phyloP scores from a whole-genome alignment of 176 grass and related monocot genomes.

The Aegilops longissima region DNA sequence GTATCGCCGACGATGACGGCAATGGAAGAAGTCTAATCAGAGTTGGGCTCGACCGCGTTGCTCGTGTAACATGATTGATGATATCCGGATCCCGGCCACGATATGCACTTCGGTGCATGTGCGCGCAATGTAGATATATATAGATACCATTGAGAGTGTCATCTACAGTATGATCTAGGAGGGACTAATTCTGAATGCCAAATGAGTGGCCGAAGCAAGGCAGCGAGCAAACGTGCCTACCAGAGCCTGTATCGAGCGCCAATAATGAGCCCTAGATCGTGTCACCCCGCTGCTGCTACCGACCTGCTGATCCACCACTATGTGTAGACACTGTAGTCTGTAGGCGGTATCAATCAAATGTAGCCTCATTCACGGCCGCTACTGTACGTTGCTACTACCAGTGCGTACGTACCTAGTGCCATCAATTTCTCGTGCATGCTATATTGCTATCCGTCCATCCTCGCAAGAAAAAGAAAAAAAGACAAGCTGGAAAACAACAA shows the following conservation, averaged over 20 bases:
- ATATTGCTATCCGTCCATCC: neutral
- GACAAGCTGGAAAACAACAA: no score
- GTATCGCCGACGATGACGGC: no score
- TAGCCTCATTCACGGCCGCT: no score
- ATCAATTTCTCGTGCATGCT: neutral
- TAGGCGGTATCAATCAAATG: neutral
- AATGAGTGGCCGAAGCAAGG: neutral
- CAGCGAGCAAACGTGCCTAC: neutral
- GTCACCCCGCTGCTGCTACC: neutral
- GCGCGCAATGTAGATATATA: no score
- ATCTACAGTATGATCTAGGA: no score
- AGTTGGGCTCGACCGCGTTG: no score
- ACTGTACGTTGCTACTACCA: no score
- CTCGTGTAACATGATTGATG: no score
- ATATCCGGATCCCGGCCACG: no score
- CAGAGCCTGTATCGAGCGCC: neutral
- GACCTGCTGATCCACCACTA: neutral
- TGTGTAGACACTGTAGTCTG: neutral
- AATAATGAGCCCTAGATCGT: constrained; percentile 19
- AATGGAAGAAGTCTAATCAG: no score
- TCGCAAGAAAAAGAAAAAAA: neutral
- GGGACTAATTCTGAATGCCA: neutral
- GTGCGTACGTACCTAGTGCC: neutral
- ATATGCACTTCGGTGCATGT: no score
- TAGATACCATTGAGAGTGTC: no score